These are phyloP conservation scores for Dendrobium nobile DNA, from an alignment of 106 monocot genomes.

Conservation along the genomic window DNA sequence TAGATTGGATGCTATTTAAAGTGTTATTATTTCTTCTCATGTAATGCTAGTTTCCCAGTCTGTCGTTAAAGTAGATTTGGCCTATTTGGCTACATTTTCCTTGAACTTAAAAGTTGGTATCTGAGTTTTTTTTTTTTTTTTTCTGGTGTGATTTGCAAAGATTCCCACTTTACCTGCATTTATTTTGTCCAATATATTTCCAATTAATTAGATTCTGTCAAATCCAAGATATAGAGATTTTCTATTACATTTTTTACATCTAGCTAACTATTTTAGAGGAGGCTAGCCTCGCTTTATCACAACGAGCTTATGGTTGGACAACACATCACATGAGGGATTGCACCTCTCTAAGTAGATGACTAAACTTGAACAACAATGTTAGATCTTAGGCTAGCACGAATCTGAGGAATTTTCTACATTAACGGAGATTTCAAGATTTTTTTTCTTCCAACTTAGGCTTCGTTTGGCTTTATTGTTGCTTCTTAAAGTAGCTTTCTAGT, in stretches of 20 bases:
- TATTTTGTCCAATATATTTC: neutral
- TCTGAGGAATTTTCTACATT: neutral
- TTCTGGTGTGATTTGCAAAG: neutral
- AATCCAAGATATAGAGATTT: neutral
- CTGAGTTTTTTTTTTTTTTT: neutral
- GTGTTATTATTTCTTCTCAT: neutral
- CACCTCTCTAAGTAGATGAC: no score
- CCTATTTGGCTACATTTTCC: neutral
- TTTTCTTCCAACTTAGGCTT: no score
- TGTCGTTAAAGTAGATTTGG: neutral
- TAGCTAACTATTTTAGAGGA: no score
- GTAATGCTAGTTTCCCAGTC: neutral
- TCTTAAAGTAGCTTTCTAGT: no score
- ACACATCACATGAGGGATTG: no score
- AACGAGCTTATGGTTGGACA: no score
- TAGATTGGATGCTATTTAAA: neutral
- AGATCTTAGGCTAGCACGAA: neutral
- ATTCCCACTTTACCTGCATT: neutral
- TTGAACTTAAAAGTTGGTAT: neutral
- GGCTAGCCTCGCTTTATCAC: no score
- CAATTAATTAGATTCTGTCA: neutral
- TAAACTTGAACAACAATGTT: no score
- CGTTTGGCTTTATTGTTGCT: no score
- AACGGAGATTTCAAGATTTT: neutral
- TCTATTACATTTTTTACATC: no score